phyloP scores from a whole-genome alignment of 768 basidiomycete genomes.

The Mycena crocata region DNA sequence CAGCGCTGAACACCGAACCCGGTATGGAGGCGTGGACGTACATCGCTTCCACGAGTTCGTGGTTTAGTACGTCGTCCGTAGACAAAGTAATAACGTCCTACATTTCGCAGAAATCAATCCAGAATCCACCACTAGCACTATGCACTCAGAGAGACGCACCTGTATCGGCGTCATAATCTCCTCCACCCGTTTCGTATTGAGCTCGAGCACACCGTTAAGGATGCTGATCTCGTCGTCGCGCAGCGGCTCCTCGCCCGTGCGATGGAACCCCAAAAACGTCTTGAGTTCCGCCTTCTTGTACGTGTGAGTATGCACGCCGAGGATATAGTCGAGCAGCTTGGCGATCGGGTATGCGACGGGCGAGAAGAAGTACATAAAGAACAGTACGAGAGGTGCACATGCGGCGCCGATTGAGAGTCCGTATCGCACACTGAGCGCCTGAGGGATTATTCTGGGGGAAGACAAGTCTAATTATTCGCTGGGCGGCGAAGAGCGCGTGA shows the following conservation, averaged over 20 bases:
- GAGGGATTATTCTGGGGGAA: too few relatives aligned
- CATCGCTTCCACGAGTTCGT: slow-evolving; percentile 84
- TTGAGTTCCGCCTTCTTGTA: slow-evolving; percentile 62
- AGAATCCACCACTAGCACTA: neutral
- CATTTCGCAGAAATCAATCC: neutral
- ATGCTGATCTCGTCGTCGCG: slow-evolving; percentile 87
- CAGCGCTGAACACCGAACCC: too few relatives aligned
- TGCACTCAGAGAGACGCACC: slow-evolving; percentile 48
- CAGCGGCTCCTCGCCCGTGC: slow-evolving; percentile 80
- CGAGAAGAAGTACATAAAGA: slow-evolving; percentile 82
- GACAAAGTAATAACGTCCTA: slow-evolving; percentile 88
- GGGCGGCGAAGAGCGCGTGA: too few relatives aligned
- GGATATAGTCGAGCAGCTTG: slow-evolving; percentile 82
- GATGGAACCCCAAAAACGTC: slow-evolving; percentile 84
- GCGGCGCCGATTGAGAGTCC: slow-evolving; percentile 83
- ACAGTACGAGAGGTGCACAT: slow-evolving; percentile 73
- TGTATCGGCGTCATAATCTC: slow-evolving; percentile 87
- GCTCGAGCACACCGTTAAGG: slow-evolving; percentile 81
- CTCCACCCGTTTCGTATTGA: slow-evolving; percentile 84
- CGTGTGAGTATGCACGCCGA: slow-evolving; percentile 75
- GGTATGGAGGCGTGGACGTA: slow-evolving; percentile 58
- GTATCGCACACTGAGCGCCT: slow-evolving; percentile 80
- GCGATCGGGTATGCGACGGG: slow-evolving; percentile 86
- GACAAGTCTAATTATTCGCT: too few relatives aligned
- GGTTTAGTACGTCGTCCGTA: slow-evolving; percentile 82